These are phyloP conservation scores for Fusarium sp. DNA, from an alignment of 2,329 filamentous ascomycete species.

Conservation along the genomic window DNA sequence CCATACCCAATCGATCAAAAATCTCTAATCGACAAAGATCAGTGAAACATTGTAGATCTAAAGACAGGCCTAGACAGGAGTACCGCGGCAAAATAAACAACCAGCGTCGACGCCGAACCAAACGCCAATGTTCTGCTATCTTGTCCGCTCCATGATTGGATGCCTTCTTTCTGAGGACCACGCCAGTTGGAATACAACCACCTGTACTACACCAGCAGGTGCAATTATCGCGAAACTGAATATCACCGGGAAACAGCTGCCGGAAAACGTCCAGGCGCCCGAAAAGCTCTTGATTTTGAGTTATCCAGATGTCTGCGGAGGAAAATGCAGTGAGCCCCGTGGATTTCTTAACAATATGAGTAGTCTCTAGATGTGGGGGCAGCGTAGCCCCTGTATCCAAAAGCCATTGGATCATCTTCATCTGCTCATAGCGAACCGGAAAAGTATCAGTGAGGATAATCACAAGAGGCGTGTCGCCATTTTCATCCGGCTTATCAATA, in stretches of 20 bases:
- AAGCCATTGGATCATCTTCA: background rate
- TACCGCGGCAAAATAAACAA: background rate
- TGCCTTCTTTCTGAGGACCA: background rate
- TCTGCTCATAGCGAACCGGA: background rate
- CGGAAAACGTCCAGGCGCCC: background rate
- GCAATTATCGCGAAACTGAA: background rate
- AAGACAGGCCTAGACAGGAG: background rate
- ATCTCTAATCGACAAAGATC: constrained; percentile 10
- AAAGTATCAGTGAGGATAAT: too few species aligned
- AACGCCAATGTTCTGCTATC: background rate
- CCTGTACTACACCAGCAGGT: background rate
- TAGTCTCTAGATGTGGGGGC: background rate
- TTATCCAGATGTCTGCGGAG: background rate
- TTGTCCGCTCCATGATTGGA: background rate
- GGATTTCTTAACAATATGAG: background rate
- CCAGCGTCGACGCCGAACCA: constrained; percentile 7
- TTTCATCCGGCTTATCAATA: background rate
- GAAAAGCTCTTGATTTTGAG: background rate
- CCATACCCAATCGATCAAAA: constrained; percentile 11
- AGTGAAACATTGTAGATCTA: background rate
- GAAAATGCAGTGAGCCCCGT: rapidly evolving
- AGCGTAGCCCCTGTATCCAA: background rate
- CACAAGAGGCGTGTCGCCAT: background rate
- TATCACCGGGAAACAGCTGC: background rate
- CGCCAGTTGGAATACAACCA: constrained; percentile 1